Percentiles rank a stretch among this genome's conserved stretches.
These are phyloP conservation scores for Phytophthora vignae DNA, from an alignment of 352 stramenopile genomes.

Conservation along the genomic window DNA sequence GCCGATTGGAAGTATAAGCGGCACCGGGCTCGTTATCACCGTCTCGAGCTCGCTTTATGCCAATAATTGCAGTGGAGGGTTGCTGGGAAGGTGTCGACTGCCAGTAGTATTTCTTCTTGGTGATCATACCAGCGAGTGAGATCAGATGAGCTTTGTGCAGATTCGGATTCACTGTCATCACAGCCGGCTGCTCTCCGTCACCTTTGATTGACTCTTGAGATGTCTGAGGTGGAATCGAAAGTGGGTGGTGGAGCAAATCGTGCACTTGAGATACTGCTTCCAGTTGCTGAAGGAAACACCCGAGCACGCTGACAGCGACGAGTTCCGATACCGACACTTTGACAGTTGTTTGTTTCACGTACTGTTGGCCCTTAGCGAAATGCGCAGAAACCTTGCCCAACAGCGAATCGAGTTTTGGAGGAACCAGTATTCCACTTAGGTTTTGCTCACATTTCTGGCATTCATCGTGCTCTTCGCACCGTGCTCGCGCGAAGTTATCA, in stretches of 20 bases:
- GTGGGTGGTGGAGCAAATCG: constrained; percentile 34
- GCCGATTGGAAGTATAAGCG: constrained; percentile 4
- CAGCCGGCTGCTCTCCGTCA: constrained; percentile 1
- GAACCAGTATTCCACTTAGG: constrained; percentile 14
- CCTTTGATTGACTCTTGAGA: constrained; percentile 12
- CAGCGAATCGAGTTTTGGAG: neutral
- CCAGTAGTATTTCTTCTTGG: constrained; percentile 46
- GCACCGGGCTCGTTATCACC: neutral
- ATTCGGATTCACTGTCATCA: constrained; percentile 21
- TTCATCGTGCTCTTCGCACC: constrained; percentile 27
- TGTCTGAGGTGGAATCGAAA: constrained; percentile 2
- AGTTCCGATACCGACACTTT: constrained; percentile 20
- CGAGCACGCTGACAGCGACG: constrained; percentile 32
- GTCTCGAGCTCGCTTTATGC: constrained; percentile 19
- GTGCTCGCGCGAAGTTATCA: neutral
- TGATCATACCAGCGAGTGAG: constrained; percentile 44
- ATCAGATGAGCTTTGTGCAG: constrained; percentile 48
- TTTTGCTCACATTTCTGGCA: constrained; percentile 16
- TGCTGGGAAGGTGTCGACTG: constrained; percentile 9
- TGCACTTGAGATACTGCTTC: constrained; percentile 37
- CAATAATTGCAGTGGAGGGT: constrained; percentile 5
- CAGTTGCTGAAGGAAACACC: constrained; percentile 24
- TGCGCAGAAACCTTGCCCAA: neutral
- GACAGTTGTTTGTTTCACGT: constrained; percentile 14
- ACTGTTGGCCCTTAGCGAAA: neutral